phyloP scores from a whole-genome alignment of 1,139 yeast genomes.

The Blastobotrys capitulatus region DNA sequence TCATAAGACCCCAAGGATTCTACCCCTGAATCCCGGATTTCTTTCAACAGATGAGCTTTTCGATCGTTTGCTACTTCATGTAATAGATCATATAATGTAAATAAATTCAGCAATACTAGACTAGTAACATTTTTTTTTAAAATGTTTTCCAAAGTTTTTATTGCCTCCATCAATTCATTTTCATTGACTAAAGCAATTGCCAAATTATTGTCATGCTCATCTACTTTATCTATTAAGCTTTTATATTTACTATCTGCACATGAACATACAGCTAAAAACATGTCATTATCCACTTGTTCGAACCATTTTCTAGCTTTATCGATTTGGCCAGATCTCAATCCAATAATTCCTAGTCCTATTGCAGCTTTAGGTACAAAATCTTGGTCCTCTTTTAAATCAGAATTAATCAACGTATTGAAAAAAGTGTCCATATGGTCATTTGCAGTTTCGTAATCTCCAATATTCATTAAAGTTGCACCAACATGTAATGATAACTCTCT shows the following conservation, averaged over 20 bases:
- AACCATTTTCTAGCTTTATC: constrained; percentile 30
- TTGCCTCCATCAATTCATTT: constrained; percentile 42
- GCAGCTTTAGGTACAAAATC: constrained; percentile 18
- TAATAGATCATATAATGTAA: constrained; percentile 27
- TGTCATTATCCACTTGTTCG: constrained; percentile 13
- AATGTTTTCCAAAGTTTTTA: constrained; percentile 35
- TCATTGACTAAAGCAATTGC: constrained; percentile 27
- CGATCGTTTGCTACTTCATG: constrained; percentile 20
- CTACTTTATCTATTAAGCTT: constrained; percentile 16
- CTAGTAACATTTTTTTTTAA: constrained; percentile 10
- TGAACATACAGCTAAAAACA: constrained; percentile 24
- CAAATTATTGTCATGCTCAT: constrained; percentile 18
- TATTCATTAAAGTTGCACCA: constrained; percentile 30
- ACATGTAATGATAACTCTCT: constrained; percentile 30
- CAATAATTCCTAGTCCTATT: constrained; percentile 23
- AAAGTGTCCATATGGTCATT: constrained; percentile 23
- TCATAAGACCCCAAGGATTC: constrained; percentile 11
- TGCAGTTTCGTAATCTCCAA: constrained; percentile 32
- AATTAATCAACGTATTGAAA: not conserved
- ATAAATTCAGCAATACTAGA: constrained; percentile 24
- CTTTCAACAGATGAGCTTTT: constrained; percentile 2
- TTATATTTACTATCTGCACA: constrained; percentile 29
- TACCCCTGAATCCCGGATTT: constrained; percentile 5
- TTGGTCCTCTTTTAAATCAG: constrained; percentile 13
- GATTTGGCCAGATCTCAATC: constrained; percentile 29